Conservation (phyloP, 2,329 filamentous ascomycete genomes). For the Hypoxylon sp. region DNA sequence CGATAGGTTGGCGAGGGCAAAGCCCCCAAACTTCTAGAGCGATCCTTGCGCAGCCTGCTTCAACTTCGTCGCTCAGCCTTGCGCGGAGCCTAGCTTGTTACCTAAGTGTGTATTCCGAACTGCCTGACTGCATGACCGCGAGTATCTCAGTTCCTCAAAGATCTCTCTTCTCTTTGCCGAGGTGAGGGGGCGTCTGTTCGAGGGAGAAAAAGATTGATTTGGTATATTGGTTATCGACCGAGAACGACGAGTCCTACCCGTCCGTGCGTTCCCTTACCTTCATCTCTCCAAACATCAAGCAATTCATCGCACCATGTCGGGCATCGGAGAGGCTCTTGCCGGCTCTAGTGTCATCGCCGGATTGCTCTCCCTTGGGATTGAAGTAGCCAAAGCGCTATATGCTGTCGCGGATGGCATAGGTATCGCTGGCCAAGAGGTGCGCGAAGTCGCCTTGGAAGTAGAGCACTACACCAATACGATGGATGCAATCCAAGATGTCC, state of each 20-base stretch:
- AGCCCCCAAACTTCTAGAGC: neutral
- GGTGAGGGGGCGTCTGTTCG: neutral
- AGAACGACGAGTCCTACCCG: neutral
- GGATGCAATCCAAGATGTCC: neutral
- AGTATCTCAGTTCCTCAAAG: neutral
- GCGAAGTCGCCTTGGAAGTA: constrained; percentile 2
- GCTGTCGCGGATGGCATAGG: constrained; percentile 14
- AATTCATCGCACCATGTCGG: neutral
- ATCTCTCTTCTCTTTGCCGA: neutral
- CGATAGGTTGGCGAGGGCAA: neutral
- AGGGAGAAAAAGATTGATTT: neutral
- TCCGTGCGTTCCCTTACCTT: neutral
- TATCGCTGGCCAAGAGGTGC: constrained; percentile 9
- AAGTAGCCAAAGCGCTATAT: constrained; percentile 9
- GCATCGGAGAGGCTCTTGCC: neutral
- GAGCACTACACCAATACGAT: neutral
- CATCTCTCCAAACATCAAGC: neutral
- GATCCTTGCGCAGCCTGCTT: neutral
- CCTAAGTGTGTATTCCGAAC: neutral
- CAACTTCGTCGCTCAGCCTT: neutral
- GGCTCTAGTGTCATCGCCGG: neutral
- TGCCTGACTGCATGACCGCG: neutral
- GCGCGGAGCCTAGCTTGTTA: neutral
- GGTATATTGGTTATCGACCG: neutral
- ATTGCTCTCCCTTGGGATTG: constrained; percentile 3